Percentiles rank a stretch among this genome's conserved stretches.
phyloP scores from a whole-genome alignment of 1,284 basidiomycete genomes.

The Cronartium quercuum region DNA sequence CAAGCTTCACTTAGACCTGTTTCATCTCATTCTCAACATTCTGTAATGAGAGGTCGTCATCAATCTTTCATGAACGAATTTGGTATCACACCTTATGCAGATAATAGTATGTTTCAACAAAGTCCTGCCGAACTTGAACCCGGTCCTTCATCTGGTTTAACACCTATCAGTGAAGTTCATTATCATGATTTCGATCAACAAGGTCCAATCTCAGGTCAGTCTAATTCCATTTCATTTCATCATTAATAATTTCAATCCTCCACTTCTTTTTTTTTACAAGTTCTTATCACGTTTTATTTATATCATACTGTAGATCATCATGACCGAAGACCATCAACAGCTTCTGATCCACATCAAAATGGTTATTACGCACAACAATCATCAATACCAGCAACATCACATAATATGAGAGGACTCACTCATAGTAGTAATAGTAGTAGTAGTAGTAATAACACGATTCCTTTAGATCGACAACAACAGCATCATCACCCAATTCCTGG shows the following conservation, averaged over 20 bases:
- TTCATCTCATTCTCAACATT: not conserved
- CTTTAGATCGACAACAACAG: not conserved
- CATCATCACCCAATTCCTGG: not conserved
- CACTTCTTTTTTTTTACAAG: not conserved
- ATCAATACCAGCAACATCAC: too few species aligned
- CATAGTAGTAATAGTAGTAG: too few species aligned
- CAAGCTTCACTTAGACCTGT: not conserved
- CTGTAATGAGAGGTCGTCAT: not conserved
- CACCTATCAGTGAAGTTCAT: slow-evolving; percentile 16
- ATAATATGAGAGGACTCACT: not conserved
- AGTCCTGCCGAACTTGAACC: not conserved
- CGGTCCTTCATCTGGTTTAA: not conserved
- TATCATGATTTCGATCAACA: slow-evolving; percentile 31
- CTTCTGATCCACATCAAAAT: not conserved
- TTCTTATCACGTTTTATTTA: not conserved
- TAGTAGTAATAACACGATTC: not conserved
- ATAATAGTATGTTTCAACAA: not conserved
- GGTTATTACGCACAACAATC: not conserved
- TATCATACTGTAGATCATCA: too few species aligned
- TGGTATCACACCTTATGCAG: not conserved
- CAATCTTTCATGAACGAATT: not conserved
- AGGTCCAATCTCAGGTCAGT: slow-evolving; percentile 14
- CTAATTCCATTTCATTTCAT: not conserved
- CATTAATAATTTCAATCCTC: not conserved
- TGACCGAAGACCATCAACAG: not conserved